Evolutionary conservation across 306 rosid species (phyloP).

Genomic region (Herpetospermum pedunculosum): DNA sequence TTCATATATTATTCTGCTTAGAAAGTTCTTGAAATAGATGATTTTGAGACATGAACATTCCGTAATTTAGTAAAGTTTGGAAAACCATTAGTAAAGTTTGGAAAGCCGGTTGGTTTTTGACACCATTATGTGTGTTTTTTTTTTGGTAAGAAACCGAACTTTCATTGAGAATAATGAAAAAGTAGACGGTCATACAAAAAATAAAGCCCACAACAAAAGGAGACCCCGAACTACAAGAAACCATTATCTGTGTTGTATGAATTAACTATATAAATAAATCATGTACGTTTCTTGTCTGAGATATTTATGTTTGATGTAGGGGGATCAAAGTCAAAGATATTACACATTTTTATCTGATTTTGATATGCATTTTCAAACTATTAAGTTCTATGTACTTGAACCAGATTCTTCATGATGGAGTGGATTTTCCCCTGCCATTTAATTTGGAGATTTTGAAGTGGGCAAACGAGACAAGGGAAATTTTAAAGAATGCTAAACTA

Average conservation of each 20-base stretch:
- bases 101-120: not conserved
- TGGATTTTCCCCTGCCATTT: conserved; percentile 53
- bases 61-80: not conserved
- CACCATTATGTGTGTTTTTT: not conserved
- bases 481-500: conserved; percentile 68
- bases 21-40: not conserved
- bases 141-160: no score
- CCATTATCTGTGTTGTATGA: not conserved
- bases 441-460: conserved; percentile 69
- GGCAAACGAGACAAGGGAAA: conserved; percentile 66
- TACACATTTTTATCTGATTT: not conserved
- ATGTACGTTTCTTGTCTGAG: not conserved
- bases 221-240: no score
- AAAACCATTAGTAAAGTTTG: not conserved
- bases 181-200: no score
- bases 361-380: not conserved
- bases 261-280: not conserved
- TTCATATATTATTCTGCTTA: not conserved
- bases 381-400: not conserved
- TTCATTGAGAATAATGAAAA: no score
- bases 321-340: not conserved
- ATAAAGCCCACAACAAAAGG: no score
- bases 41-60: not conserved
- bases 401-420: conserved; percentile 59
- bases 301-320: not conserved